A percentile compares a stretch with the other conserved stretches of the same genome.
These are phyloP conservation scores for Zhuliangozyma parablackwelliae DNA, from an alignment of 1,139 yeast species.

Conservation along the genomic window DNA sequence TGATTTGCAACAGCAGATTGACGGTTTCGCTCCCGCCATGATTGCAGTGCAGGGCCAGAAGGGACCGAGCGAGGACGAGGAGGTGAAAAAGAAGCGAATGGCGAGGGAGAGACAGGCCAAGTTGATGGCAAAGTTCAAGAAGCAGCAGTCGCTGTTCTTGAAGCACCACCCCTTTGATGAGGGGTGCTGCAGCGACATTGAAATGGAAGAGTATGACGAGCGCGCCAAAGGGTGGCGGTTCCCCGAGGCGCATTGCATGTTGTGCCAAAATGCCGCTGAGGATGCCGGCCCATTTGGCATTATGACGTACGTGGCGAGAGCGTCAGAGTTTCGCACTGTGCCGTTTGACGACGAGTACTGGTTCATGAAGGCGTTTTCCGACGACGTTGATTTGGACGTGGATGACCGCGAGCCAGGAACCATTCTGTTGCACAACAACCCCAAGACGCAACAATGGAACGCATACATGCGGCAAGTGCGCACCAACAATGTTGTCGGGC, in stretches of 20 bases:
- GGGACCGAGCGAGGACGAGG: constrained; percentile 26
- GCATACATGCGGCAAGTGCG: constrained; percentile 32
- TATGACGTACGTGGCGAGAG: constrained; percentile 53
- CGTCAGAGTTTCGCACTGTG: constrained; percentile 58
- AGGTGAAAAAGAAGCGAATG: constrained; percentile 57
- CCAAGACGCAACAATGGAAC: constrained; percentile 32
- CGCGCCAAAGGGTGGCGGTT: constrained; percentile 54
- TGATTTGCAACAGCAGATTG: constrained; percentile 17
- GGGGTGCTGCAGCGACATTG: constrained; percentile 29
- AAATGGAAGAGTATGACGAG: constrained; percentile 29
- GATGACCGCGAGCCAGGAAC: constrained; percentile 17
- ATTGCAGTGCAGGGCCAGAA: constrained; percentile 9
- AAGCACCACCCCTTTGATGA: constrained; percentile 38
- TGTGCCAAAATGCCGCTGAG: constrained; percentile 80
- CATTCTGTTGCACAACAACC: constrained; percentile 8
- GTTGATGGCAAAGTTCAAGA: constrained; percentile 71
- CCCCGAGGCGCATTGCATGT: constrained; percentile 78
- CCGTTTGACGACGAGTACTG: constrained; percentile 65
- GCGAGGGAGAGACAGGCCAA: constrained; percentile 74
- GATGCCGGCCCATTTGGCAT: constrained; percentile 74
- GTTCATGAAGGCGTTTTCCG: constrained; percentile 63
- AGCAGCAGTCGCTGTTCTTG: constrained; percentile 71
- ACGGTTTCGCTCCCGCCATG: constrained; percentile 15
- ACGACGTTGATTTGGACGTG: constrained; percentile 47
- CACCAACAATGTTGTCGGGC: constrained; percentile 53